phyloP scores from a whole-genome alignment of 139 green algal species.

The Chlorella vulgaris region DNA sequence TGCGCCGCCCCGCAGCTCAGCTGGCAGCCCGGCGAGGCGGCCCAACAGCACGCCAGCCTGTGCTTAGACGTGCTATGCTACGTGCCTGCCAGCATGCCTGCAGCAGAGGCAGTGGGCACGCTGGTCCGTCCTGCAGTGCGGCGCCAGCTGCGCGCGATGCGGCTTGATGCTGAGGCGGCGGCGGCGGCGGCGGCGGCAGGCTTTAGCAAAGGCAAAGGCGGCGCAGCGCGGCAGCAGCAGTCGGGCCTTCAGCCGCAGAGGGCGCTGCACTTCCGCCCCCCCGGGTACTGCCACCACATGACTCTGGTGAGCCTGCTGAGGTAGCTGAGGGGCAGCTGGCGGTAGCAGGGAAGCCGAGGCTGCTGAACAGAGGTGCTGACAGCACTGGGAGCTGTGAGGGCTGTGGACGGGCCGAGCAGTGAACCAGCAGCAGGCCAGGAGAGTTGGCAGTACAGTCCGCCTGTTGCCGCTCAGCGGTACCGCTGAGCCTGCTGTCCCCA shows the following conservation, averaged over 20 bases:
- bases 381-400: no score
- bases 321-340: neutral
- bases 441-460: no score
- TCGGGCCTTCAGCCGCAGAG: constrained; percentile 14
- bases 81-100: constrained; percentile 12
- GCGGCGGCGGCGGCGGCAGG: neutral
- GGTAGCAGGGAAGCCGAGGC: no score
- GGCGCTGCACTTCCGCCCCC: constrained; percentile 52
- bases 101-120: neutral
- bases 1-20: constrained; percentile 1
- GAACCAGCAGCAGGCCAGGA: no score
- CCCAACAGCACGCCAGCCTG: constrained; percentile 18
- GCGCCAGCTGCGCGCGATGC: constrained; percentile 11
- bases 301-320: constrained; percentile 26
- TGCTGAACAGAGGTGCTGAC: no score
- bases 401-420: no score
- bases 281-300: constrained; percentile 50
- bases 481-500: no score
- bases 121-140: neutral
- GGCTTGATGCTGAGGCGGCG: neutral
- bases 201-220: neutral
- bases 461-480: no score
- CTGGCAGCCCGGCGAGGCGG: neutral
- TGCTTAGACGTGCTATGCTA: constrained; percentile 52
- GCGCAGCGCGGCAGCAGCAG: no score